Base-by-base conservation (phyloP, 805 yeast genomes). In the Wickerhamiella kazuoi region DNA sequence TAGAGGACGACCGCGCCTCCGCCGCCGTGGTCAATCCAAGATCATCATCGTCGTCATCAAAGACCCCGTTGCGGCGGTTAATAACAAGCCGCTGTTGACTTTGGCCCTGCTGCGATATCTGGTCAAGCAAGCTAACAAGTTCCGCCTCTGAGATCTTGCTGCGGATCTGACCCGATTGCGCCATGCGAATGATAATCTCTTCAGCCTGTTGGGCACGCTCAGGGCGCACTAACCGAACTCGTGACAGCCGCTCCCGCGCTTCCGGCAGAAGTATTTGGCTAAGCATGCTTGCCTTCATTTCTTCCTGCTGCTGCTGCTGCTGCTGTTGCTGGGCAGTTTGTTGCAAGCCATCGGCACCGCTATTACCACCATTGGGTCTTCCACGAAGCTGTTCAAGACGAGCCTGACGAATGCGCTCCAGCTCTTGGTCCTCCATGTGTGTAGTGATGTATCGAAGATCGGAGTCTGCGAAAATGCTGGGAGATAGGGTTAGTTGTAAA, bases 171-270 rank as follows among this genome's bases (percentile, higher is more conserved):
- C 96, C 96, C 47, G 79, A 68, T 44, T 74, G 72, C 7, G 76
- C 79, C 55, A 87, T 60, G 49, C 75, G 72, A 21, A 79, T 60
- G 34, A 87, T 61, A 50, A 87, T 74, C 45, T 76, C 74, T 51
- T 87, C 96, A 13, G 84, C 96, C 53, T 84, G 80, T 38, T 71
- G 69, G 1, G 93, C 97, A 41, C 96, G 67, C 39, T 90, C 97
- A 2, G 93, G 93, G 52, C 86, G 73, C 34, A 87, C 98, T 54
- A 90, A 69, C 21, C 83, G 64, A 16, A 87, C 93, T 42, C 98
- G 67, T 16, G 86, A 72, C 35, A 87, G 65, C 43, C 98, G 68
- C 52, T 87, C 96, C 35, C 93, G 68, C 1, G 97, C 98, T 38
- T 69, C 72, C 9, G 87, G 76, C 41, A 80, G 81, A 34, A 90